These are phyloP conservation scores for Vitis hybrid DNA, from an alignment of 177 flowering plant species.

Conservation along the genomic window DNA sequence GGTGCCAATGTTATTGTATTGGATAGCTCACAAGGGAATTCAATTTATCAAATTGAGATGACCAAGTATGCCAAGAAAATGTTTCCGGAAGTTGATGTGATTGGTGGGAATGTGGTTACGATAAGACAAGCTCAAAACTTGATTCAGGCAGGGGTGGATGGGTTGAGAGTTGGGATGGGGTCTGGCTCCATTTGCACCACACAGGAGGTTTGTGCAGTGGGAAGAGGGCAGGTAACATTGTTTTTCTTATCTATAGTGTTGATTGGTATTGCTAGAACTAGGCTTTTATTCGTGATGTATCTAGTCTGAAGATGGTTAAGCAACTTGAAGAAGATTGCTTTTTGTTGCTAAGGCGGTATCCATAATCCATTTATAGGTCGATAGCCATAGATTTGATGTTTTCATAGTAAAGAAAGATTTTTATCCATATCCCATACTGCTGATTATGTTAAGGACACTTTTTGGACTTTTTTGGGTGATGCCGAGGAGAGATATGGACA, in stretches of 20 bases:
- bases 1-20: slow-evolving; percentile 76
- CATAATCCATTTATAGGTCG: too few species aligned
- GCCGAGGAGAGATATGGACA: too few species aligned
- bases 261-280: too few species aligned
- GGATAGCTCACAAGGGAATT: slow-evolving; percentile 97
- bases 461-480: too few species aligned
- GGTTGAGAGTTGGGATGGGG: slow-evolving; percentile 95
- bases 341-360: too few species aligned
- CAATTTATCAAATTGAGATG: slow-evolving; percentile 90
- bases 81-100: slow-evolving; percentile 73
- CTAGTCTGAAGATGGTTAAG: too few species aligned
- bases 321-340: too few species aligned
- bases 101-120: slow-evolving; percentile 93
- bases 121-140: slow-evolving; percentile 75
- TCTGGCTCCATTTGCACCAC: slow-evolving; percentile 98
- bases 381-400: too few species aligned
- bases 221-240: slow-evolving; percentile 83
- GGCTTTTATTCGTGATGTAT: too few species aligned
- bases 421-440: too few species aligned
- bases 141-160: slow-evolving; percentile 92
- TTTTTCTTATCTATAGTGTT: neutral
- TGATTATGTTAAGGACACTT: too few species aligned
- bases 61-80: slow-evolving; percentile 69
- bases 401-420: too few species aligned
- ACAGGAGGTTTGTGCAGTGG: slow-evolving; percentile 96